Conservation (phyloP, 257 asterid genomes). For the Salvia rosmarinus region DNA sequence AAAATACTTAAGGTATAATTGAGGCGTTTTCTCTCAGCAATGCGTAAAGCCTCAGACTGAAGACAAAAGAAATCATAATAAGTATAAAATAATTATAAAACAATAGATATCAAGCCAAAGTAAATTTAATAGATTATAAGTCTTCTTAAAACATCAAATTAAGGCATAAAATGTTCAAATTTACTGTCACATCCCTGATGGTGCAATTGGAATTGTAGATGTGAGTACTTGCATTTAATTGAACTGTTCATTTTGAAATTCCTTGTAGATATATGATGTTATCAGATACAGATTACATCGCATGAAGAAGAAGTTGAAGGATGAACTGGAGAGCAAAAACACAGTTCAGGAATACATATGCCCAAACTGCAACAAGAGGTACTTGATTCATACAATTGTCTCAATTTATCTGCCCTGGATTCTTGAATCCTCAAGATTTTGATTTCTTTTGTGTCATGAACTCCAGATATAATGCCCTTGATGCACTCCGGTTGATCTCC, state of each 20-base stretch:
- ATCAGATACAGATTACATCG: conserved; percentile 92
- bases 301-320: conserved; percentile 90
- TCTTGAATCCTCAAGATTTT: conserved; percentile 22
- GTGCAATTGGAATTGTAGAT: conserved; percentile 10
- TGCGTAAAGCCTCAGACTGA: no score
- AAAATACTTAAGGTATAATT: no score
- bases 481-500: conserved; percentile 77
- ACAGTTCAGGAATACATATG: conserved; percentile 89
- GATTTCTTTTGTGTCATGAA: conserved; percentile 27
- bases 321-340: conserved; percentile 92
- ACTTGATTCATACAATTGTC: not conserved
- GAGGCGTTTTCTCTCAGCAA: no score
- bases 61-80: no score
- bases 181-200: conserved; percentile 14
- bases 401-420: conserved; percentile 20
- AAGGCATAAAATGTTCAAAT: no score
- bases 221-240: conserved; percentile 5
- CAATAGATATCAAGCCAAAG: no score
- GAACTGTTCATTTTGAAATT: conserved; percentile 20
- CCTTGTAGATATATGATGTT: conserved; percentile 83
- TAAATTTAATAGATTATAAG: no score
- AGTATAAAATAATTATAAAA: no score
- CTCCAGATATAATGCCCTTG: conserved; percentile 84
- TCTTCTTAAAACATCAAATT: no score
- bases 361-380: conserved; percentile 88